phyloP scores from a whole-genome alignment of 805 yeast species.

The Torulaspora gathmanii region DNA sequence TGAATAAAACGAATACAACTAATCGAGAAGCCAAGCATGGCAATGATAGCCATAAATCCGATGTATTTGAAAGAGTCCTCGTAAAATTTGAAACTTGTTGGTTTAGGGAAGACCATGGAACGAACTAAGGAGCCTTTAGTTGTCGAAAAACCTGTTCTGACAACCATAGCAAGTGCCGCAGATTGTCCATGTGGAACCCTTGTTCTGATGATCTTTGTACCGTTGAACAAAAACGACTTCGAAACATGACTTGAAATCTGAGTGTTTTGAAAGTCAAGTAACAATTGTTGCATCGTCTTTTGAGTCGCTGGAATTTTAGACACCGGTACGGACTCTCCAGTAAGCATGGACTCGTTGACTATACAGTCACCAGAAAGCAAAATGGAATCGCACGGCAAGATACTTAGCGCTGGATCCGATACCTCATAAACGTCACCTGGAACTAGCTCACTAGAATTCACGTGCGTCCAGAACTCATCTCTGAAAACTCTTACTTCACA shows the following conservation, averaged over 20 bases:
- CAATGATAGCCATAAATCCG: constrained; percentile 88
- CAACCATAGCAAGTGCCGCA: constrained; percentile 76
- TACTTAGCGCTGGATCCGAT: constrained; percentile 69
- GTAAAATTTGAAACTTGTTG: constrained; percentile 87
- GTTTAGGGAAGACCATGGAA: constrained; percentile 95
- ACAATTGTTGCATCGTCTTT: constrained; percentile 54
- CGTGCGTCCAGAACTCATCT: constrained; percentile 87
- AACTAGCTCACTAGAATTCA: constrained; percentile 71
- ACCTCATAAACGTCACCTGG: constrained; percentile 96
- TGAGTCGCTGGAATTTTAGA: constrained; percentile 66
- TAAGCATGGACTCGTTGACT: constrained; percentile 95
- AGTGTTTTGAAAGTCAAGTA: constrained; percentile 51
- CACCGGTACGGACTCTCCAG: constrained; percentile 98
- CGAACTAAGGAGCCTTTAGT: constrained; percentile 92
- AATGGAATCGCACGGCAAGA: constrained; percentile 86
- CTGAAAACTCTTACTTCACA: constrained; percentile 86
- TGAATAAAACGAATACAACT: constrained; percentile 79
- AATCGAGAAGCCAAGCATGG: constrained; percentile 74
- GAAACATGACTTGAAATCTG: constrained; percentile 62
- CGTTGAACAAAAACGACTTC: constrained; percentile 74
- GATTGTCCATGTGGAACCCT: constrained; percentile 52
- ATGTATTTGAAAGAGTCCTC: constrained; percentile 93
- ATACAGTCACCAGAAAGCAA: constrained; percentile 89
- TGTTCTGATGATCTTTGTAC: constrained; percentile 83
- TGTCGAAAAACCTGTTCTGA: constrained; percentile 88